A percentile compares a stretch with the other conserved stretches of the same genome.
Conservation (phyloP, 2,329 filamentous ascomycete species). For the Zelopaecilomyces penicillatus region DNA sequence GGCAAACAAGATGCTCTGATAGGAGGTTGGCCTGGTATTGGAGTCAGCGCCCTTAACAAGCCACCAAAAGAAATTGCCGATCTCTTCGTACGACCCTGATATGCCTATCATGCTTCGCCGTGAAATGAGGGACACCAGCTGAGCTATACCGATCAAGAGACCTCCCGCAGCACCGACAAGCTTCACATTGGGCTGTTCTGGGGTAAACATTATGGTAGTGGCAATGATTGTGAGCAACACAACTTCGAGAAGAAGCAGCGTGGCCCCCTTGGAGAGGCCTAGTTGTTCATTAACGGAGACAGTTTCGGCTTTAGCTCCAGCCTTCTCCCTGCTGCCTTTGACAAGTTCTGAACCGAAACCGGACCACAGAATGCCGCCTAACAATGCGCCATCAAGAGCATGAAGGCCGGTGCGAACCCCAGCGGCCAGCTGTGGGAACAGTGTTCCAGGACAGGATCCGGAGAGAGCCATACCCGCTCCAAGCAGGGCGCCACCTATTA, state of each 20-base stretch:
- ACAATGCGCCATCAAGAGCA: slow-evolving; percentile 44
- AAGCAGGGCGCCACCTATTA: slow-evolving; percentile 53
- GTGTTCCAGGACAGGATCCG: slow-evolving; percentile 57
- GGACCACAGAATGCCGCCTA: slow-evolving; percentile 48
- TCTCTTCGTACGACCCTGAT: slow-evolving; percentile 53
- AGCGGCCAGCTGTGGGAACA: slow-evolving; percentile 51
- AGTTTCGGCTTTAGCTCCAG: slow-evolving; percentile 17
- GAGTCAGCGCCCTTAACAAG: slow-evolving; percentile 21
- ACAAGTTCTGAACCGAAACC: slow-evolving; percentile 31
- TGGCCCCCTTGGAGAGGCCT: slow-evolving; percentile 27
- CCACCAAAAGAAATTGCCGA: slow-evolving; percentile 46
- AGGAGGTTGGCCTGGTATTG: slow-evolving; percentile 22
- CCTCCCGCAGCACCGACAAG: slow-evolving; percentile 46
- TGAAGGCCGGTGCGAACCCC: slow-evolving; percentile 43
- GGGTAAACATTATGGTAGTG: slow-evolving; percentile 23
- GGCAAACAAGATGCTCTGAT: slow-evolving; percentile 43
- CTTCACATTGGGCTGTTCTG: slow-evolving; percentile 20
- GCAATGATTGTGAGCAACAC: slow-evolving; percentile 33
- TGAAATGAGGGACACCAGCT: slow-evolving; percentile 46
- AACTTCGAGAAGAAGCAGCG: slow-evolving; percentile 35
- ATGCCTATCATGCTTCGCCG: slow-evolving; percentile 50
- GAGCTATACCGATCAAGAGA: slow-evolving; percentile 48
- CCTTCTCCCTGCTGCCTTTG: slow-evolving; percentile 18
- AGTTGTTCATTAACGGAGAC: slow-evolving; percentile 32
- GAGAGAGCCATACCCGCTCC: slow-evolving; percentile 60